Base-by-base conservation (phyloP, 495 filamentous ascomycete genomes). In the Penicillium cinerascens region DNA sequence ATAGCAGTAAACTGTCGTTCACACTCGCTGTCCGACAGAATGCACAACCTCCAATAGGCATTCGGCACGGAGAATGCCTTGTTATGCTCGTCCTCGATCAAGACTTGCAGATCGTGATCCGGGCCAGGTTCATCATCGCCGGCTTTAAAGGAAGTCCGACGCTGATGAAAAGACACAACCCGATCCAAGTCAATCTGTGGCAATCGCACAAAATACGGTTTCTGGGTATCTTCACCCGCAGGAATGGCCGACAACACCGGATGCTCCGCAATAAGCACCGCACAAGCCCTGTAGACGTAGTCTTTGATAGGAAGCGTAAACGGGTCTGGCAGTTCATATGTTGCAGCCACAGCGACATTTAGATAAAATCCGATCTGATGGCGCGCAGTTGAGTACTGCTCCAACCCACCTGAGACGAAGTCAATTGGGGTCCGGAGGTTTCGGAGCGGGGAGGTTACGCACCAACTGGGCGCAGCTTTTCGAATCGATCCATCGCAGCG, bases 161-260 rank as follows among this genome's bases (percentile, higher is more conserved):
- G 67, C 10, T 61, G 29, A 18, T 67, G 42, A 23, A 77, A 74
- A 1, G 45, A 50, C 0, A 78, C 61, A 27, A 65, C 50, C 8
- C 66, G 59, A 18, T 61, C 52, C n/a, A 80, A 59, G 35, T 78
- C 56, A 23, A 79, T 64, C 11, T 62, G 48, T 2, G 72, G 70
- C 3, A 78, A 55, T n/a, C 76, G 75, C 10, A 64, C 76, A 36
- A 73, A 79, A 40, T 71, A 71, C 0, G 76, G 63, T n/a, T 66
- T 52, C 17, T 64, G 52, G 0, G 67, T 74, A 39, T 71, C 65
- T 41, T 79, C 77, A 27, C 58, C 63, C 3, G 72, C 59, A 1
- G 72, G 60, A 23, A 78, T 74, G 23, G 71, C 68, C 21, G 72
- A 74, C 9, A 80, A 64, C 11, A 64, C 56, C 2, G 77, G 68